A percentile compares a stretch with the other conserved stretches of the same genome.
Conservation (phyloP, 345 rosid species). For the Eutrema heterophyllum region DNA sequence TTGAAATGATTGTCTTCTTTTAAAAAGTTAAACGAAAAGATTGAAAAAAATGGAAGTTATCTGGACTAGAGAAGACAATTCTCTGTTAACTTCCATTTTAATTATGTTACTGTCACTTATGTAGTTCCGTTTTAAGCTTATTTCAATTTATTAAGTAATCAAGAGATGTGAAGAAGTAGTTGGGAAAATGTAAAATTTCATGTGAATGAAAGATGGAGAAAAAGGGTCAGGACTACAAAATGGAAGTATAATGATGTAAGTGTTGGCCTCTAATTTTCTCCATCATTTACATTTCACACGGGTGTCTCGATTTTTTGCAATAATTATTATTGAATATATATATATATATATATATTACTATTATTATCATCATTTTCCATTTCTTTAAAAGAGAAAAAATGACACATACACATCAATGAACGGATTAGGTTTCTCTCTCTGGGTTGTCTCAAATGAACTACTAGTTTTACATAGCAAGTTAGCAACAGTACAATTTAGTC, state of each 20-base stretch:
- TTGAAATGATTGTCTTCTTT: no score
- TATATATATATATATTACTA: not conserved
- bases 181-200: not conserved
- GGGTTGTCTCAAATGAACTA: constrained; percentile 19
- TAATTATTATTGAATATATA: not conserved
- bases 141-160: not conserved
- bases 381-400: constrained; percentile 11
- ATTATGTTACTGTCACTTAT: not conserved
- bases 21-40: not conserved
- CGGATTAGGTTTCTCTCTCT: constrained; percentile 18
- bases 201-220: not conserved
- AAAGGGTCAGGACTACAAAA: not conserved
- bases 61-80: not conserved
- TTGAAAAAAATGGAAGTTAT: not conserved
- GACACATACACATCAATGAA: constrained; percentile 7
- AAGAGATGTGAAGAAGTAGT: constrained; percentile 12
- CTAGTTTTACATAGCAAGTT: constrained; percentile 11
- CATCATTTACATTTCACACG: constrained; percentile 30
- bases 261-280: constrained; percentile 17
- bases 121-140: not conserved
- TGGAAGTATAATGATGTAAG: constrained; percentile 28
- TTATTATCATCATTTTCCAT: not conserved
- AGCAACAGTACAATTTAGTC: constrained; percentile 22
- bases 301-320: constrained; percentile 7
- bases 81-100: not conserved